Evolutionary conservation across 495 filamentous ascomycete species (phyloP), one percentile per base, ranked within the genome.

Genomic region (Trichocladium uniseriatum): DNA sequence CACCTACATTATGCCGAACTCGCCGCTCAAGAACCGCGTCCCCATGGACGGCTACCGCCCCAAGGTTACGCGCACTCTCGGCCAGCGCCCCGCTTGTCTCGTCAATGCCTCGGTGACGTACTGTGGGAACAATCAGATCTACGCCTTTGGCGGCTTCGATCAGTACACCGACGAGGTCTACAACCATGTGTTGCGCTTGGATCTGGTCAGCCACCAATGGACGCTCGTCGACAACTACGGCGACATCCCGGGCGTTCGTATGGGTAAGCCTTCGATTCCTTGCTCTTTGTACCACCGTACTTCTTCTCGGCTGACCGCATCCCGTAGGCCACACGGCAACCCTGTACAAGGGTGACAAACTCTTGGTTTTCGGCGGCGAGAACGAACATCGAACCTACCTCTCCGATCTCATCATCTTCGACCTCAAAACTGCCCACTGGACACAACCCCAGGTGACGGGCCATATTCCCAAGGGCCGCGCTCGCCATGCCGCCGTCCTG

Each of bases 161-260:
- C 90, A 95, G 63, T 97, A 92, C 61, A 97, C 92, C 8, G 92
- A 98, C 65, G 92, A 98, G 75, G 92, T 98, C 21, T 98, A 97
- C 73, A 98, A 98, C 61, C 94, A 97, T 70, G 92, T 98, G 39
- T 73, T 98, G 40, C 82, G 78, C 55, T 69, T 98, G 27, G 87
- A 97, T 64, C 71, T 98, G 45, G 77, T 83, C 52, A 86, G 82
- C 37, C 78, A 90, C 49, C 86, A 89, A 58, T 98, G 92, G 92
- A 91, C 81, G 34, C 71, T 98, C 18, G 89, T 98, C 9, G 92
- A 98, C 65, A 98, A 98, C 66, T 98, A 94, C 69, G 92, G 92
- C 14, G 92, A 97, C 65, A 98, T 98, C 50, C 92, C 92, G 5
- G 92, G 94, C 16, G 92, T 98, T 27, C 80, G 92, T 60, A 97